phyloP scores from a whole-genome alignment of 257 asterid genomes.

The Fraxinus quadrangulata region DNA sequence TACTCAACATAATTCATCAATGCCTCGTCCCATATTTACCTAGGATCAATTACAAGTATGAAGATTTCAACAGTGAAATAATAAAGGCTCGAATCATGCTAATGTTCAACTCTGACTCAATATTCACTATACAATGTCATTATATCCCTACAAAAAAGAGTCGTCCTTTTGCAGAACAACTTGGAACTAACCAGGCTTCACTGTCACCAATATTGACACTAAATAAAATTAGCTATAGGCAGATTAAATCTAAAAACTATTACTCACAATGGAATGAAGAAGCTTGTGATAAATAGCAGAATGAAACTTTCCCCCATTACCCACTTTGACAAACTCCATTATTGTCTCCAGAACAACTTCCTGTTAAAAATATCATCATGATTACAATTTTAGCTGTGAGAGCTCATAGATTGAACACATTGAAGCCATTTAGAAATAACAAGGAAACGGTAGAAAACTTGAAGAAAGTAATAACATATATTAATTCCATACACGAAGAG shows the following conservation, averaged over 20 bases:
- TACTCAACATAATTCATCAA: neutral
- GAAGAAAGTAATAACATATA: neutral
- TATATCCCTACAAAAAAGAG: neutral
- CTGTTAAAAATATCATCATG: conserved; percentile 33
- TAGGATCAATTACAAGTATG: neutral
- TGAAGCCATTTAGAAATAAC: neutral
- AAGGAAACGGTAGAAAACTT: neutral
- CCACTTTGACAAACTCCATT: conserved; percentile 89
- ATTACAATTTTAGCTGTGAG: neutral
- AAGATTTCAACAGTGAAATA: neutral
- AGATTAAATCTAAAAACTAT: neutral
- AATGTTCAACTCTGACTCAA: neutral
- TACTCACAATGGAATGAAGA: conserved; percentile 62
- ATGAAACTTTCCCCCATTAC: conserved; percentile 77
- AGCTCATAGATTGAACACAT: neutral
- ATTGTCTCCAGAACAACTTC: conserved; percentile 75
- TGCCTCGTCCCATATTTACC: neutral
- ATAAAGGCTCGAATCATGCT: neutral
- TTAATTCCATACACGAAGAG: conserved; percentile 50
- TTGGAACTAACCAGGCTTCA: neutral
- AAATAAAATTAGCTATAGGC: neutral
- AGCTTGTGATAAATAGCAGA: conserved; percentile 75
- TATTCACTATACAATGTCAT: neutral
- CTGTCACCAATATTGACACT: neutral
- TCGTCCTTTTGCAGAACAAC: neutral